A percentile compares a stretch with the other conserved stretches of the same genome.
Conservation (phyloP, 805 yeast species). For the Yamadazyma takamatsuzukensis region DNA sequence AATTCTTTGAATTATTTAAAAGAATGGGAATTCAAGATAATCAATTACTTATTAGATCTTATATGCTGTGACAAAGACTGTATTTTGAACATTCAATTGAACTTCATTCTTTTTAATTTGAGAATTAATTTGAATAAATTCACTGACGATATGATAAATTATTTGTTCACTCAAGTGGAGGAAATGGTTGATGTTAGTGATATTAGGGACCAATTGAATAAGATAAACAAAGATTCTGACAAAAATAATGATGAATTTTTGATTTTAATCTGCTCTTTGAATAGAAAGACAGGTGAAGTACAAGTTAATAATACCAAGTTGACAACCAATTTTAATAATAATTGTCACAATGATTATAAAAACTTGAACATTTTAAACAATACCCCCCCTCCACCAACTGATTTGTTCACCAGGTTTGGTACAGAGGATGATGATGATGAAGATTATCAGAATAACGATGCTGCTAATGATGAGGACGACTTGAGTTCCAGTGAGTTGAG, state of each 20-base stretch:
- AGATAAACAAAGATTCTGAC: not conserved
- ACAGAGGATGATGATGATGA: not conserved
- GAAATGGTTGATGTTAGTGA: no score
- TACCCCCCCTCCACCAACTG: no score
- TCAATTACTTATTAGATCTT: constrained; percentile 21
- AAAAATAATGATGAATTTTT: constrained; percentile 9
- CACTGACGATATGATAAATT: constrained; percentile 17
- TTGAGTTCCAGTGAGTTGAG: no score
- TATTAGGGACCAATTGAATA: no score
- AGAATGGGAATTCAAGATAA: constrained; percentile 24
- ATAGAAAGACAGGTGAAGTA: constrained; percentile 33
- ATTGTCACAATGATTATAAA: not conserved
- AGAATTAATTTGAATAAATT: constrained; percentile 24
- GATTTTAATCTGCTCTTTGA: constrained; percentile 30
- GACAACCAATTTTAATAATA: not conserved
- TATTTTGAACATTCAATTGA: constrained; percentile 33
- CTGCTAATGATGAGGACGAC: not conserved
- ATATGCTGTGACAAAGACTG: constrained; percentile 23
- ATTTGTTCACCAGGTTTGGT: not conserved
- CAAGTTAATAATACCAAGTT: constrained; percentile 29
- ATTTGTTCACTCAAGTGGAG: constrained; percentile 1
- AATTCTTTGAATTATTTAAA: constrained; percentile 3
- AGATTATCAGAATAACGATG: not conserved
- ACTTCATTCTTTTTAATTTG: constrained; percentile 33
- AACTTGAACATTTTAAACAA: no score